A percentile compares a stretch with the other conserved stretches of the same genome.
Evolutionary conservation across 352 stramenopile genomes (phyloP).

Genomic region (Thalassiosira hispida): DNA sequence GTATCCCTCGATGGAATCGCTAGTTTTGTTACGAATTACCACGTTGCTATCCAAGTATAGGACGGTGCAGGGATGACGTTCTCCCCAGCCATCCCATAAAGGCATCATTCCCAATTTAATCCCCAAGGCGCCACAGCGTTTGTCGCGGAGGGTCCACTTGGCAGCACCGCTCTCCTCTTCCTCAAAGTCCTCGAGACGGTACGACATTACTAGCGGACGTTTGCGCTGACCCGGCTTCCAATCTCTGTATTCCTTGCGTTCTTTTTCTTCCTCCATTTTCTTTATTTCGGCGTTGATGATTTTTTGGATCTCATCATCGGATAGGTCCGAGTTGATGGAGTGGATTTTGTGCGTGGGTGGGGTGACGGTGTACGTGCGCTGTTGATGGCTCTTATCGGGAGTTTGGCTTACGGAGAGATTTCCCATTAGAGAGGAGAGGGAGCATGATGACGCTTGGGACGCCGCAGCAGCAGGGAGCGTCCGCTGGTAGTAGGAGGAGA

Average conservation of each 20-base stretch:
- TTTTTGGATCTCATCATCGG: slow-evolving; percentile 68
- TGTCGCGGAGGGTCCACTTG: slow-evolving; percentile 75
- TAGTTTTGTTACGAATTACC: slow-evolving; percentile 95
- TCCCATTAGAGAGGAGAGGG: slow-evolving; percentile 9
- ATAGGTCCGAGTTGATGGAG: slow-evolving; percentile 60
- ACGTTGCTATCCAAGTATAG: slow-evolving; percentile 87
- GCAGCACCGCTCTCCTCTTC: slow-evolving; percentile 55
- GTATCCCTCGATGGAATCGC: slow-evolving; percentile 92
- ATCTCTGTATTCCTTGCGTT: slow-evolving; percentile 56
- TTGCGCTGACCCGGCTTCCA: slow-evolving; percentile 84
- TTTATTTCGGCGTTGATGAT: slow-evolving; percentile 71
- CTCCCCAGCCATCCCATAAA: slow-evolving; percentile 97
- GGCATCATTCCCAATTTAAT: slow-evolving; percentile 99
- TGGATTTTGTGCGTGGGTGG: slow-evolving; percentile 43
- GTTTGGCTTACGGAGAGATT: slow-evolving; percentile 8
- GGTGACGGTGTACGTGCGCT: slow-evolving; percentile 28
- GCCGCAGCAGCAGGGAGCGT: background rate
- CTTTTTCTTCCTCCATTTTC: slow-evolving; percentile 61
- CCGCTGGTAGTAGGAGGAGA: slow-evolving; percentile 3
- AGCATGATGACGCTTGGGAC: slow-evolving; percentile 2
- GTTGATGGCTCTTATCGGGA: background rate
- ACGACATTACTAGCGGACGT: slow-evolving; percentile 65
- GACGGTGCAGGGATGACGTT: slow-evolving; percentile 95
- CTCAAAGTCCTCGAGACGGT: slow-evolving; percentile 75
- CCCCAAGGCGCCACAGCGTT: slow-evolving; percentile 76